Evolutionary conservation across 352 stramenopile species (phyloP), one percentile per base, ranked within the genome.

Genomic region (Globisporangium alternatum): DNA sequence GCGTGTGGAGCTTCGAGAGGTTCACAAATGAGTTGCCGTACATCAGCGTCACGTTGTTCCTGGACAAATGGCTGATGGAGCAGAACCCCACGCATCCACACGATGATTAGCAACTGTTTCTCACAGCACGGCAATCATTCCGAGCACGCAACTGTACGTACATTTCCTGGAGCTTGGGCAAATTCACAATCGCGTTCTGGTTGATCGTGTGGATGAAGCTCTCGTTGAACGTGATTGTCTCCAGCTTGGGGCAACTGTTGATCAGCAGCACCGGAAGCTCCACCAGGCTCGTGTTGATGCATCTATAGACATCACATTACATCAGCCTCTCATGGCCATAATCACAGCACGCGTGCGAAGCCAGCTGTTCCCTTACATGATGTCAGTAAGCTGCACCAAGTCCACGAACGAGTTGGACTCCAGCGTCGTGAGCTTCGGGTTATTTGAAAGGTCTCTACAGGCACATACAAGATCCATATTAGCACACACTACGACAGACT

Each of bases 381-480:
- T 74, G 43, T 68, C 71, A 31, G 81, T 54, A 0, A 90, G 71
- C 54, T 67, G 51, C 10, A 74, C 58, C 52, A 89, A 62, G 37
- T 73, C 66, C 33, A 65, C 74, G 43, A 90, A 90, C 4, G 76
- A 78, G 31, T 76, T 65, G 1, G 79, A 25, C 35, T 78, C 67
- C n/a, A 90, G 68, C 62, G 66, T 61, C 30, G 71, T 80, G 37
- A 91, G 65, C 13, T 58, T 62, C 22, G 76, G 78, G 64, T 91
- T 91, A 56, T 82, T 65, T 1, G 81, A 90, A 5, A 88, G 49
- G 61, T 86, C 66, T 48, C 78, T 89, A 39, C 30, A 48, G 13
- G 43, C 4, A 39, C 61, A 56, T 28, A 2, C 15, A 30, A 19
- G 7, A 3, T 39, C 17, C 25, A 17, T 4, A 52, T 21, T 63